Evolutionary conservation across 441 rosid genomes (phyloP).

Genomic region (Daphne laureola): DNA sequence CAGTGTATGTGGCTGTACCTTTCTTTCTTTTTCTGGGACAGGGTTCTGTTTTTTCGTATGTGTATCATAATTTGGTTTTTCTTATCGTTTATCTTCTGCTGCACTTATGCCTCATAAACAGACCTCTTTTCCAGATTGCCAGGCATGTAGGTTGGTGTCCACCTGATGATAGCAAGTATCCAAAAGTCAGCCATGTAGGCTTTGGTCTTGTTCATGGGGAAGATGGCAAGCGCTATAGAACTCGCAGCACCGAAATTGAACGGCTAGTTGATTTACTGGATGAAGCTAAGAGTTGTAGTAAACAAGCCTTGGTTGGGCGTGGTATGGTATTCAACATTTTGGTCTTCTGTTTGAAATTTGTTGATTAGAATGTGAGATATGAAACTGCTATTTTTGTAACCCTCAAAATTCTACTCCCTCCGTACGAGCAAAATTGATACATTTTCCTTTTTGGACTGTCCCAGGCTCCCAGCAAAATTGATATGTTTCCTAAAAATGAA

Average conservation of each 20-base stretch:
- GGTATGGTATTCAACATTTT: constrained; percentile 36
- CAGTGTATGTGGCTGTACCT: constrained; percentile 41
- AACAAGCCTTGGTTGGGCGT: constrained; percentile 60
- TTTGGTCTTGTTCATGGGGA: constrained; percentile 92
- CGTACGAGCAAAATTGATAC: too few relatives aligned
- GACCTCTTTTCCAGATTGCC: constrained; percentile 45
- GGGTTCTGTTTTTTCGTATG: not conserved
- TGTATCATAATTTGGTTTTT: constrained; percentile 4
- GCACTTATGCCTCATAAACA: too few relatives aligned
- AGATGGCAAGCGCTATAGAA: constrained; percentile 83
- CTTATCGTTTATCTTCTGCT: constrained; percentile 17
- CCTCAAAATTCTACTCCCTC: not conserved
- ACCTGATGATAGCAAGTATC: constrained; percentile 34
- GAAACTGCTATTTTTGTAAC: constrained; percentile 3
- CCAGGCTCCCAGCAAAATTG: too few relatives aligned
- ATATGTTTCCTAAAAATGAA: too few relatives aligned
- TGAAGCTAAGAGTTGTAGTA: constrained; percentile 82
- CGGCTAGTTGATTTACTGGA: constrained; percentile 89
- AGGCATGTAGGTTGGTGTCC: constrained; percentile 83
- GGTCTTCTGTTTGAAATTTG: constrained; percentile 2
- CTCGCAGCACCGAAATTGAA: constrained; percentile 75
- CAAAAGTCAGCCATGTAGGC: constrained; percentile 71
- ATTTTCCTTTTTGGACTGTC: too few relatives aligned
- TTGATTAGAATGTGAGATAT: constrained; percentile 4
- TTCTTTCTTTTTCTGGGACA: constrained; percentile 1